Evolutionary conservation across 2,329 filamentous ascomycete species (phyloP), one percentile per base, ranked within the genome.

Genomic region (Fusarium sambucinum): DNA sequence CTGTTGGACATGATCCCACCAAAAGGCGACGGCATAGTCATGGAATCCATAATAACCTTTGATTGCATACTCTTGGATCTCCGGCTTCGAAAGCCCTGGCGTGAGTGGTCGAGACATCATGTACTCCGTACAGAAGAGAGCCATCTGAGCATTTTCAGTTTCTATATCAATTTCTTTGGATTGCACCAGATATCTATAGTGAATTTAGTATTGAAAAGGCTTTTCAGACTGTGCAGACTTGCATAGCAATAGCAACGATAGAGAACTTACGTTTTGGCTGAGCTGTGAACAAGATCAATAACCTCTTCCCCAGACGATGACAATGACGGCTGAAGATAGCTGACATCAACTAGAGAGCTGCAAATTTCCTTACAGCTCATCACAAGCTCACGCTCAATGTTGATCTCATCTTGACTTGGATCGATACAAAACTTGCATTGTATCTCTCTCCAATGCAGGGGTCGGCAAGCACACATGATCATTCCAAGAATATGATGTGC

Each of bases 151-250:
- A 14, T n/a, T 44, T 9, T 44, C 41, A 3, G 11, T 44, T 1
- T 16, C 3, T 2, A 27, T 0, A 44, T 27, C 23, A 3, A 27
- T 27, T 4, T 44, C 23, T 7, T 27, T 27, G 1, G 23, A n/a
- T 14, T 44, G 17, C 11, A 44, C 6, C 4, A 44, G 3, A 12
- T 44, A 27, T n/a, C 41, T 44, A 13, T 14, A 1, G 4, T 1
- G 2, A 44, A 1, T 27, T 44, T 4, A 44, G 17, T 7, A n/a
- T 19, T 13, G 14, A 13, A n/a, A 1, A 27, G 13, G 2, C 23
- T 27, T 2, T 9, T 2, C 0, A n/a, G 23, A 8, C 2, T 27
- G 10, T 5, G 3, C 8, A 6, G 16, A 10, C 1, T 10, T n/a
- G n/a, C n/a, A n/a, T n/a, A n/a, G n/a, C n/a, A n/a, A n/a, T n/a